Evolutionary conservation across 2,329 filamentous ascomycete species (phyloP), one percentile per base, ranked within the genome.

Genomic region (Dothistroma septosporum): DNA sequence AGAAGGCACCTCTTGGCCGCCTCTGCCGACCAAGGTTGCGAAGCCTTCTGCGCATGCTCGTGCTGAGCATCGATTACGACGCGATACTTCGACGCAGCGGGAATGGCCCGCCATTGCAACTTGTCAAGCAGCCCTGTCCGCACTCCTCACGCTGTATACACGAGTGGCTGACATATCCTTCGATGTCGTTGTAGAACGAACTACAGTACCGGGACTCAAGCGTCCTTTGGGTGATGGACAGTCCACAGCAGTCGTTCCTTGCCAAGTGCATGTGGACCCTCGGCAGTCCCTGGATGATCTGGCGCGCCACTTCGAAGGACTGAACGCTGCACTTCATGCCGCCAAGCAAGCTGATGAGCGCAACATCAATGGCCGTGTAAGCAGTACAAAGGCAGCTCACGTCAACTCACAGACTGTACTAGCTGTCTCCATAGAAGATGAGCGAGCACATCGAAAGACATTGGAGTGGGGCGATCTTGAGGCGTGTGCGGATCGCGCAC

Each of bases 71-170:
- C 54, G 37, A 47, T 47, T 48, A 10, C 19, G 2, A 31, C 32
- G 16, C 21, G 4, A 10, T n/a, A 16, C 16, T 47, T 37, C 37
- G 11, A 37, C 54, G 24, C 9, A 11, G 35, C 35, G 47, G 24
- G 31, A 28, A 32, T 41, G 16, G 8, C 22, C 53, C 21, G 10
- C 16, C 16, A 41, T 11, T 9, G 31, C 21, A 28, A 28, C 16
- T n/a, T 56, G 54, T 56, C 54, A 41, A 56, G 54, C 35, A 22
- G 54, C 54, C 2, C 54, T 56, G 12, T 35, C 54, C 7, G 54
- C 54, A 31, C 54, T 56, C 21, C 33, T 56, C 54, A 31, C 54
- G 10, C 54, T 35, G 8, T 56, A 56, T 48, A 47, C 54, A 22
- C 54, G 33, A 10, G 37, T 24, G 21, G 33, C 10, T 8, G 54